These are phyloP conservation scores for Penicillium samsonianum DNA, from an alignment of 495 filamentous ascomycete genomes.

Conservation along the genomic window DNA sequence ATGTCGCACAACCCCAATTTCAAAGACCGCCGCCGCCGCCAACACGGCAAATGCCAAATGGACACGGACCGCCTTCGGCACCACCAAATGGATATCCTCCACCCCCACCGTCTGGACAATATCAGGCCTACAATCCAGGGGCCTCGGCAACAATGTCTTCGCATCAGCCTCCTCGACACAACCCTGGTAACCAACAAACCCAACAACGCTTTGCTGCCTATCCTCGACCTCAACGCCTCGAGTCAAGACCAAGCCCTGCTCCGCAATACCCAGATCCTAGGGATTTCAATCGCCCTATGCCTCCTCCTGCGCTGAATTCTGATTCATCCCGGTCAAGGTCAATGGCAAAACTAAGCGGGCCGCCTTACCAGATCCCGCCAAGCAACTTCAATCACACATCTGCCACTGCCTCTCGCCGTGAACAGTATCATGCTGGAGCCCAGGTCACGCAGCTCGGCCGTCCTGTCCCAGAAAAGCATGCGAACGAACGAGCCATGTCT, in stretches of 20 bases:
- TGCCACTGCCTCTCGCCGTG: conserved; percentile 72
- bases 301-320: conserved; percentile 72
- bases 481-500: conserved; percentile 88
- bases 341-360: conserved; percentile 72
- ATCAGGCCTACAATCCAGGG: conserved; percentile 47
- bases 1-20: conserved; percentile 52
- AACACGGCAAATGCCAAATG: conserved; percentile 57
- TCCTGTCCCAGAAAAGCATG: conserved; percentile 84
- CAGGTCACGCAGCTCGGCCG: conserved; percentile 89
- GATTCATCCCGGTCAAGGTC: conserved; percentile 76
- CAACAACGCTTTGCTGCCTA: conserved; percentile 54
- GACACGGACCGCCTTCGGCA: conserved; percentile 46
- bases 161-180: conserved; percentile 64
- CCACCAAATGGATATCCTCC: conserved; percentile 43
- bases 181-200: conserved; percentile 40
- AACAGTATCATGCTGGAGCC: conserved; percentile 61
- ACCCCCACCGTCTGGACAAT: conserved; percentile 41
- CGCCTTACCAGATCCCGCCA: conserved; percentile 63
- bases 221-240: conserved; percentile 66
- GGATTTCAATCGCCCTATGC: conserved; percentile 51
- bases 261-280: conserved; percentile 55
- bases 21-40: conserved; percentile 56
- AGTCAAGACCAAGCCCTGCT: conserved; percentile 65
- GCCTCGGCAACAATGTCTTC: conserved; percentile 57
- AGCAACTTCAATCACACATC: conserved; percentile 67